Conservation (phyloP, 139 green algal species). For the Eudorina sp. region DNA sequence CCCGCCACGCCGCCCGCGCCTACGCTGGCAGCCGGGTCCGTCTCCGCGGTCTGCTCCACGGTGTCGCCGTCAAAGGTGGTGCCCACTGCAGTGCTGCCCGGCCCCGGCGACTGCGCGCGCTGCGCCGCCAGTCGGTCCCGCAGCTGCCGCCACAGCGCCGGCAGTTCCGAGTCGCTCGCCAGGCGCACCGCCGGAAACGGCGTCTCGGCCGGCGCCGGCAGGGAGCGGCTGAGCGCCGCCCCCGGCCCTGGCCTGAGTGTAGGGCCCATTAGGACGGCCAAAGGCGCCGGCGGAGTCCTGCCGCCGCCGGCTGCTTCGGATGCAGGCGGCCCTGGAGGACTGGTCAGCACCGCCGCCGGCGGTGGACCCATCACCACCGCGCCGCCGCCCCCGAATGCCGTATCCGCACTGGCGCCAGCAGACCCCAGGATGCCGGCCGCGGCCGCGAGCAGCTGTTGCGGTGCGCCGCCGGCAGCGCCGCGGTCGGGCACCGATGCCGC, state of each 20-base stretch:
- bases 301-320: background rate
- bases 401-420: too few species aligned
- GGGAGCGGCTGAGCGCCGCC: background rate
- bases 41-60: slow-evolving; percentile 51
- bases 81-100: slow-evolving; percentile 20
- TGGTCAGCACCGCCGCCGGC: background rate
- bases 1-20: background rate
- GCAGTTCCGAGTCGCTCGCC: slow-evolving; percentile 11
- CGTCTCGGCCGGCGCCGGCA: background rate
- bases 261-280: background rate
- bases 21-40: slow-evolving; percentile 26
- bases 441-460: too few species aligned
- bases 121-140: background rate
- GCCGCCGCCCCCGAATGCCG: background rate
- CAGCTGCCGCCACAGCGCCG: background rate
- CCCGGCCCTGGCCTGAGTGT: background rate
- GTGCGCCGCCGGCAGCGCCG: background rate
- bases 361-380: background rate
- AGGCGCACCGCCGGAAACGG: slow-evolving; percentile 9
- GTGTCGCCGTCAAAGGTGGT: slow-evolving; percentile 34
- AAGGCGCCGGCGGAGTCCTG: background rate
- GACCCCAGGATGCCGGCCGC: too few species aligned
- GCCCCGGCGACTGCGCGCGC: slow-evolving; percentile 9
- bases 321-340: background rate
- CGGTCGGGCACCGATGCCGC: background rate